A percentile compares a stretch with the other conserved stretches of the same genome.
These are phyloP conservation scores for Alisma plantagoaquatica DNA, from an alignment of 106 monocot genomes.

Conservation along the genomic window DNA sequence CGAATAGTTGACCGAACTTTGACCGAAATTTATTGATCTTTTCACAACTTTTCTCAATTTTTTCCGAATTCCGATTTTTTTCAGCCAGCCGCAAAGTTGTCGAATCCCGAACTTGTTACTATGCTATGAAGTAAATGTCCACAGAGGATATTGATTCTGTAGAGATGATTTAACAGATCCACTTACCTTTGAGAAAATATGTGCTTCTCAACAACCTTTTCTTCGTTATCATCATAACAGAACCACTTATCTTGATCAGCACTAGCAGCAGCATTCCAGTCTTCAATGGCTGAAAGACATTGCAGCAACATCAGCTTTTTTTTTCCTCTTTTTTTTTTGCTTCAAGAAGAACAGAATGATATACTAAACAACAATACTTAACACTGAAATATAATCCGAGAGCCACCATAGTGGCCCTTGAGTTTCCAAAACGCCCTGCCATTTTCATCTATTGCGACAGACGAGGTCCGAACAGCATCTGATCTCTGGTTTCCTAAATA, in stretches of 20 bases:
- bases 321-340: background rate
- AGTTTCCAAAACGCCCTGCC: slow-evolving; percentile 34
- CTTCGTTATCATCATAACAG: slow-evolving; percentile 25
- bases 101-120: no score
- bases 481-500: slow-evolving; percentile 21
- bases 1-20: no score
- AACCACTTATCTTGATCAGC: slow-evolving; percentile 49
- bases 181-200: slow-evolving; percentile 31
- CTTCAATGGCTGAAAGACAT: slow-evolving; percentile 21
- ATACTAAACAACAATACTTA: background rate
- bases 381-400: slow-evolving; percentile 42
- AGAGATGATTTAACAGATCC: background rate
- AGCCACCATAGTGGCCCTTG: slow-evolving; percentile 10
- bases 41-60: no score
- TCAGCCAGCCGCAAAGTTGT: no score
- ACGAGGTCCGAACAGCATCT: slow-evolving; percentile 33
- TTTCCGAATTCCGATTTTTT: no score
- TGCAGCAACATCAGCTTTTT: background rate
- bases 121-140: no score
- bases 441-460: slow-evolving; percentile 18
- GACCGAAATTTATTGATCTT: no score
- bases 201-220: slow-evolving; percentile 21
- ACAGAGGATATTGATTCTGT: no score
- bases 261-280: slow-evolving; percentile 12
- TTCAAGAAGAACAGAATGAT: slow-evolving; percentile 3